Base-by-base conservation (phyloP, 2,329 filamentous ascomycete genomes). In the Botryotinia narcissicola region DNA sequence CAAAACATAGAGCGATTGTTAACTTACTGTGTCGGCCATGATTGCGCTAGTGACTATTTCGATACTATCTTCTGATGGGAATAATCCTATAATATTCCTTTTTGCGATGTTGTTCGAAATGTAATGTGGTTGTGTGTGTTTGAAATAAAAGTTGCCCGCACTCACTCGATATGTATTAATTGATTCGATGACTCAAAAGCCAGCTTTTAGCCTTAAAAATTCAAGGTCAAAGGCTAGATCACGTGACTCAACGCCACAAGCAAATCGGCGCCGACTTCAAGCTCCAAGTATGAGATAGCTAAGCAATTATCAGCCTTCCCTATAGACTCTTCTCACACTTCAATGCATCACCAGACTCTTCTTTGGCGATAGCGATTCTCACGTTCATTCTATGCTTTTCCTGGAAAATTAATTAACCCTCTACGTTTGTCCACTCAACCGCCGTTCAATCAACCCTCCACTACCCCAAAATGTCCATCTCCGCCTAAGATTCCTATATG, bases 401-500 rank as follows among this genome's bases (percentile, higher is more conserved):
- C 25, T 68, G 32, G 48, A 25, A 57, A 29, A 40, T 57, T 68
- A 37, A 68, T 32, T 42, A n/a, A 40, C 46, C 16, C 37, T n/a
- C 25, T 61, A 61, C 35, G 32, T 9, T 29, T 20, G 18, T 68
- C 29, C 46, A 42, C 44, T 32, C 67, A 59, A 35, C 37, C n/a
- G 40, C 20, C 60, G 25, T 62, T 14, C 29, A 22, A 37, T 48
- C 44, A 18, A 20, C 29, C 64, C 7, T 32, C 37, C 46, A n/a
- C 57, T 35, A 22, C 8, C 46, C 48, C 67, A 74, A 37, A 62
- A 76, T 75, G 74, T 76, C 75, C 32, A 69, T 73, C 29, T 75
- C 73, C 59, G 37, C 70, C 64, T 71, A 73, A 73, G 70, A 76
- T 74, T 71, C 75, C 74, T 74, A 72, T 64, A 69, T 80, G 74